These are phyloP conservation scores for Escallonia herrerae DNA, from an alignment of 129 eudicot species.

Conservation along the genomic window DNA sequence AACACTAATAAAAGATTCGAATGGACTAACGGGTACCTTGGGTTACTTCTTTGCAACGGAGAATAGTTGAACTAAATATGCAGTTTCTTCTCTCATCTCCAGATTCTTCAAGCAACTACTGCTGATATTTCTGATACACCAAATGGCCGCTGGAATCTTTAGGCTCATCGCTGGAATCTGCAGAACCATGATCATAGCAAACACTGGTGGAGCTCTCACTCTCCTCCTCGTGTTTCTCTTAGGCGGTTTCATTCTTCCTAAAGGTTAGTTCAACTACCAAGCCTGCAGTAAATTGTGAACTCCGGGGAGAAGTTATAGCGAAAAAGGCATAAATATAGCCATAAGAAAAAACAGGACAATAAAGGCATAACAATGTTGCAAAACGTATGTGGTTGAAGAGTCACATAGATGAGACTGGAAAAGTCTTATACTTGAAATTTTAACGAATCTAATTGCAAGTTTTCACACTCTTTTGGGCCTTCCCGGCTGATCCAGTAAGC, in stretches of 20 bases:
- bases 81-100: background rate
- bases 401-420: too few relatives aligned
- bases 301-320: background rate
- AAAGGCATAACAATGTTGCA: too few relatives aligned
- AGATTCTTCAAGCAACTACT: slow-evolving; percentile 94
- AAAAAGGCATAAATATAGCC: background rate
- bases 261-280: slow-evolving; percentile 37
- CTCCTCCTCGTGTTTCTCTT: slow-evolving; percentile 75
- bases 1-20: too few relatives aligned
- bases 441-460: too few relatives aligned
- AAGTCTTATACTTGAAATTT: too few relatives aligned
- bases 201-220: slow-evolving; percentile 77
- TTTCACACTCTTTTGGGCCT: too few relatives aligned
- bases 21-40: too few relatives aligned
- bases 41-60: too few relatives aligned
- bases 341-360: too few relatives aligned
- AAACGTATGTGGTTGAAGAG: too few relatives aligned
- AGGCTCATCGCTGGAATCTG: slow-evolving; percentile 77
- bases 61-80: background rate
- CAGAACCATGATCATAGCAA: slow-evolving; percentile 81
- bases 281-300: background rate
- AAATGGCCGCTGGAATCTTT: slow-evolving; percentile 89
- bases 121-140: slow-evolving; percentile 73
- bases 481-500: too few relatives aligned
- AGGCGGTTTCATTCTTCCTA: slow-evolving; percentile 96